phyloP scores from a whole-genome alignment of 345 rosid species.

The Psidium guajava region DNA sequence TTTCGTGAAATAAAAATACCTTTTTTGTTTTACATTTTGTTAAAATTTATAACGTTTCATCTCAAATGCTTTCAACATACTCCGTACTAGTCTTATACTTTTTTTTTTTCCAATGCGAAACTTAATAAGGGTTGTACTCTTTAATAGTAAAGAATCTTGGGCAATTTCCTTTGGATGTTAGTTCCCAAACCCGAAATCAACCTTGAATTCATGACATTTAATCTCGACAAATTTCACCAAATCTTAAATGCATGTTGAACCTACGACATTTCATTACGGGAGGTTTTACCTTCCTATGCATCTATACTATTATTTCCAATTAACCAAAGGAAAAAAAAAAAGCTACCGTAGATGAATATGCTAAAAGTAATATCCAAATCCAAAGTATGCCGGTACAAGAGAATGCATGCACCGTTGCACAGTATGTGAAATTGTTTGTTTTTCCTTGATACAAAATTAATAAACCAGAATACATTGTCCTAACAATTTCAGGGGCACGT shows the following conservation, averaged over 20 bases:
- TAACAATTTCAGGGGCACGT: not conserved
- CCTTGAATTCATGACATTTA: not conserved
- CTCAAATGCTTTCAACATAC: too few relatives aligned
- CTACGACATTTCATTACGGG: accelerated
- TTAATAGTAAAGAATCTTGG: too few relatives aligned
- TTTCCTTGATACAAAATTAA: not conserved
- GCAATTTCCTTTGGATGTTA: too few relatives aligned
- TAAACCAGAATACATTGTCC: not conserved
- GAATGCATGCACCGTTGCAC: not conserved
- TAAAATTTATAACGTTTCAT: not conserved
- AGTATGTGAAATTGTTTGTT: not conserved
- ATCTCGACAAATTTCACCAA: not conserved
- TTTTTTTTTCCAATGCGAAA: too few relatives aligned
- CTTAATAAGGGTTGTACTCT: too few relatives aligned
- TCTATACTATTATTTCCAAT: not conserved
- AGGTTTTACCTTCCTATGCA: not conserved
- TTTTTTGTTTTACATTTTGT: too few relatives aligned
- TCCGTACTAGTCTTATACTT: too few relatives aligned
- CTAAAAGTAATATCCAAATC: not conserved
- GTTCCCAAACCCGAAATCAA: not conserved
- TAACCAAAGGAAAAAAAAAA: not conserved
- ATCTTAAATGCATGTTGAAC: accelerated
- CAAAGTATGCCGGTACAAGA: accelerated
- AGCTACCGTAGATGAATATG: accelerated
- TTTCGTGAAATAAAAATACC: too few relatives aligned